Evolutionary conservation across 768 basidiomycete species (phyloP).

Genomic region (Boletus vermiculosoides): DNA sequence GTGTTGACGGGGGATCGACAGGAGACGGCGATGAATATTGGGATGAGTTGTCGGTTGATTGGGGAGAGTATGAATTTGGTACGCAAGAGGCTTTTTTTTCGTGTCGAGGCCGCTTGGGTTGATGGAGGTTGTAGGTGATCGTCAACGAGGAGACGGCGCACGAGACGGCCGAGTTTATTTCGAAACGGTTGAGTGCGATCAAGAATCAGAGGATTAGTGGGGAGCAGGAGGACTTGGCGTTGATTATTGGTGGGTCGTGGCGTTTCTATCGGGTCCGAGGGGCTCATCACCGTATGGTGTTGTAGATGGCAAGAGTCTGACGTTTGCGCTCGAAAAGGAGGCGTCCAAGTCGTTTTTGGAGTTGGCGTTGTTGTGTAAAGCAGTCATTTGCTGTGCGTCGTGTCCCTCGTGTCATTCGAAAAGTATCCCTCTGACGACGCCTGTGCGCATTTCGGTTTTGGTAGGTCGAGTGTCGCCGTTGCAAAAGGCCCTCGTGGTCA

Average conservation of each 20-base stretch:
- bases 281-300: neutral
- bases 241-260: slow-evolving; percentile 78
- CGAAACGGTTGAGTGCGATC: slow-evolving; percentile 86
- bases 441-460: neutral
- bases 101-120: too few relatives aligned
- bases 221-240: slow-evolving; percentile 91
- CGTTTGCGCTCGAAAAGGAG: slow-evolving; percentile 91
- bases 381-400: slow-evolving; percentile 89
- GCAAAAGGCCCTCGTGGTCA: slow-evolving; percentile 96
- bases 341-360: slow-evolving; percentile 89
- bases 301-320: slow-evolving; percentile 90
- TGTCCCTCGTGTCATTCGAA: too few relatives aligned
- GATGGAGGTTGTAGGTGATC: slow-evolving; percentile 43
- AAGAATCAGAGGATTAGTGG: slow-evolving; percentile 90
- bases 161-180: slow-evolving; percentile 83
- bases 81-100: too few relatives aligned
- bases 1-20: slow-evolving; percentile 97
- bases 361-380: slow-evolving; percentile 96
- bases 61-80: slow-evolving; percentile 98
- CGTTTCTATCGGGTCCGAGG: too few relatives aligned
- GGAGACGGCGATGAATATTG: slow-evolving; percentile 99
- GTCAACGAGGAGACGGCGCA: slow-evolving; percentile 86
- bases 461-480: slow-evolving; percentile 91
- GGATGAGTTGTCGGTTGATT: slow-evolving; percentile 94
- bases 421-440: too few relatives aligned